Base-by-base conservation (phyloP, 805 yeast species). In the Ogataea siamensis region DNA sequence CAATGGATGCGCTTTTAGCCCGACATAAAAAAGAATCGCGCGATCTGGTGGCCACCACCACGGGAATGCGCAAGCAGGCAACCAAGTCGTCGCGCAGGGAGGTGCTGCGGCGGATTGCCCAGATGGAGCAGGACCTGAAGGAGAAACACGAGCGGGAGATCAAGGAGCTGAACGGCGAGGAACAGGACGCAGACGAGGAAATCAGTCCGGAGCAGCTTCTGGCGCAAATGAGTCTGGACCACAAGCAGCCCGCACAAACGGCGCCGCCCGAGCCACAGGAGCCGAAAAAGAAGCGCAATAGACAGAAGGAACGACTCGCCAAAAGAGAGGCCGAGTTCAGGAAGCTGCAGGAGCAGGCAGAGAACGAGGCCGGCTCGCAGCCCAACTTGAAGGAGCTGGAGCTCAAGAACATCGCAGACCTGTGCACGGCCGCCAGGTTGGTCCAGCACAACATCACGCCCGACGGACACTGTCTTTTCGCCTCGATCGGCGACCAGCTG, bases 381-480 rank as follows among this genome's bases (percentile, higher is more conserved):
- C 83, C 88, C 0, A 87, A 91, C 57, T 66, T 78, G 49, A 68
- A 88, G 22, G 73, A 74, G 33, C 75, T 83, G 14, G 98, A 91
- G 63, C 70, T 78, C 40, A 83, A 78, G 10, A 76, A 79, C 33
- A 70, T 91, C 57, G 68, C 67, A 13, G 67, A 67, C 24, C 54
- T 82, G 18, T 75, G 93, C 43, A 49, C 55, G 2, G 39, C 71
- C 17, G 66, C 71, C 21, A 63, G 70, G 4, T 63, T 87, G n/a
- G 54, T 46, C 14, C 79, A 81, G 47, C 62, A 70, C 44, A 95
- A 88, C 48, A 84, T 88, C 32, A 67, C 72, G 43, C 95, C 98
- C 0, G 98, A 91, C 60, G 99, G 98, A 0, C 91, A 91, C 59
- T 93, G 99, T 68, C 64, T 91, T 21, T 93, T 87, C 67, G 85